A percentile compares a stretch with the other conserved stretches of the same genome.
Conservation (phyloP, 1,284 basidiomycete species). For the Trichosporon sp. region DNA sequence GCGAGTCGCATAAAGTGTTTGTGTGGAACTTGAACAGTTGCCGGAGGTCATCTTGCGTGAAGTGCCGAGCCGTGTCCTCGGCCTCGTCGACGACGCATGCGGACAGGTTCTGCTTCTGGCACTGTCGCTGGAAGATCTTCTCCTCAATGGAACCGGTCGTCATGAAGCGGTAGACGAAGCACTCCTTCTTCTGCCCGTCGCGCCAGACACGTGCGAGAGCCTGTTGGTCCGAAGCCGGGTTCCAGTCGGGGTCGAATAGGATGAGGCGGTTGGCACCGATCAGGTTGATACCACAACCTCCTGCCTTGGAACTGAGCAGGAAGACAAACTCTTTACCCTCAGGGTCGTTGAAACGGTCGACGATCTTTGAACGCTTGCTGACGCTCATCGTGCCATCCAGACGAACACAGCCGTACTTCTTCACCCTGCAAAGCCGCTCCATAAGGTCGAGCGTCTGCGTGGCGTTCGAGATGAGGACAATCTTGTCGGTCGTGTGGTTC, state of each 20-base stretch:
- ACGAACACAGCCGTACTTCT: constrained; percentile 90
- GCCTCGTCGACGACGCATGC: constrained; percentile 97
- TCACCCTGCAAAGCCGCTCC: constrained; percentile 75
- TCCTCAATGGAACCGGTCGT: constrained; percentile 98
- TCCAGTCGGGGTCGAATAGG: constrained; percentile 99
- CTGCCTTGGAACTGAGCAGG: constrained; percentile 91
- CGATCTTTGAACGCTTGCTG: constrained; percentile 91
- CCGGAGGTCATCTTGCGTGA: constrained; percentile 81
- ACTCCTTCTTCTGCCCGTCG: constrained; percentile 99
- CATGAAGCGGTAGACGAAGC: constrained; percentile 97
- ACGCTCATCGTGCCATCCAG: constrained; percentile 93
- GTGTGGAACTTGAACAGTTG: constrained; percentile 92
- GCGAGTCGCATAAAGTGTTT: constrained; percentile 83
- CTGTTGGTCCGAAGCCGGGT: constrained; percentile 97
- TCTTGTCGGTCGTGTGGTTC: constrained; percentile 87
- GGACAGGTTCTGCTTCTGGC: constrained; percentile 92
- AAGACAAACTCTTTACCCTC: constrained; percentile 93
- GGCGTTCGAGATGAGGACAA: constrained; percentile 97
- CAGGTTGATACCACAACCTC: constrained; percentile 96
- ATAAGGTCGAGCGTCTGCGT: constrained; percentile 96
- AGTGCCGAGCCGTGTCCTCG: constrained; percentile 91
- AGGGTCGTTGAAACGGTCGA: constrained; percentile 96
- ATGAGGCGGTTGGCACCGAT: constrained; percentile 96
- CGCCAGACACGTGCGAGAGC: constrained; percentile 98
- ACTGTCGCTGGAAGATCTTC: constrained; percentile 93